Conservation (phyloP, 495 filamentous ascomycete genomes). For the Penicillium verhagenii region DNA sequence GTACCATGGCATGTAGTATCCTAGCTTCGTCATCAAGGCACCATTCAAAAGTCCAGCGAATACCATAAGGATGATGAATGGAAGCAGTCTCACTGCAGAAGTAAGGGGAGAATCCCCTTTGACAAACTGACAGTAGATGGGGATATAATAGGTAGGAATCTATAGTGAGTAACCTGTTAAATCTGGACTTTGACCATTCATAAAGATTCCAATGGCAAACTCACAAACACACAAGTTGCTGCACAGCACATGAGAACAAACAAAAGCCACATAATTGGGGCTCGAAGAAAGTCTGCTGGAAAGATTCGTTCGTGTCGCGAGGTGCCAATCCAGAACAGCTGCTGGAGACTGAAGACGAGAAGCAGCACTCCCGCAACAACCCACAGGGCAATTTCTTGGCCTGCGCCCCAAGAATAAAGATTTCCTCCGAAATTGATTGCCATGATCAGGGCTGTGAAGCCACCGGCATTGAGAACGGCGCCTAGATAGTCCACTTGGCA, state of each 20-base stretch:
- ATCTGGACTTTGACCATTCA: background rate
- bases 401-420: conserved; percentile 51
- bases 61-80: conserved; percentile 54
- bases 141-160: conserved; percentile 37
- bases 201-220: background rate
- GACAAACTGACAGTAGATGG: conserved; percentile 62
- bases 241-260: conserved; percentile 24
- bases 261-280: conserved; percentile 32
- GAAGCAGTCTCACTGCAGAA: conserved; percentile 56
- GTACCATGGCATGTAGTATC: conserved; percentile 62
- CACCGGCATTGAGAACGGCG: conserved; percentile 36
- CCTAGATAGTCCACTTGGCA: conserved; percentile 36
- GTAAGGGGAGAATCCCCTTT: conserved; percentile 45
- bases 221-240: conserved; percentile 16
- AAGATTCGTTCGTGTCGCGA: conserved; percentile 48
- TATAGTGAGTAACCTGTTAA: background rate
- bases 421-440: conserved; percentile 57
- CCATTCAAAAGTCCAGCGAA: conserved; percentile 49
- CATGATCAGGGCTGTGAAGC: conserved; percentile 44
- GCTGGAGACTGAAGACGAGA: conserved; percentile 48
- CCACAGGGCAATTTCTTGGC: conserved; percentile 53
- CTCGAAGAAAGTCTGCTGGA: conserved; percentile 44
- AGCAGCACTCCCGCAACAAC: conserved; percentile 52
- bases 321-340: conserved; percentile 52
- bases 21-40: conserved; percentile 45